A percentile compares a stretch with the other conserved stretches of the same genome.
Conservation (phyloP, 75 land plant species). For the Pinus tabuliformis region DNA sequence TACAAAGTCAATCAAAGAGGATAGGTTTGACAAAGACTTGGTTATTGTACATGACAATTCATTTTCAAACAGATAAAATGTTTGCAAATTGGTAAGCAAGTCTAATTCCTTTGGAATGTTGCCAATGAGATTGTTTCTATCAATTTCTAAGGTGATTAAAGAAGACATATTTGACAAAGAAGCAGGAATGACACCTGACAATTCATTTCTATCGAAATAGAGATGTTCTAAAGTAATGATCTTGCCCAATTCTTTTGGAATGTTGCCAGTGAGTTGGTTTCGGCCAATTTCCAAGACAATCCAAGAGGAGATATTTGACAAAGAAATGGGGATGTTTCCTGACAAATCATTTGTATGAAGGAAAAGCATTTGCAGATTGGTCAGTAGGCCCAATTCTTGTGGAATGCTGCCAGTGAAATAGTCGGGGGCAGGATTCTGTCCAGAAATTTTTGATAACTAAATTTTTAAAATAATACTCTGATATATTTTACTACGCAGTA, state of each 20-base stretch:
- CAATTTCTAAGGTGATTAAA: constrained; percentile 40
- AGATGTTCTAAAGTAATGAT: not conserved
- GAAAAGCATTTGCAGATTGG: constrained; percentile 15
- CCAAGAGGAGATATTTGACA: not conserved
- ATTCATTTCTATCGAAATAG: not conserved
- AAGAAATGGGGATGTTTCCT: too few species aligned
- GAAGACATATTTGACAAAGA: constrained; percentile 35
- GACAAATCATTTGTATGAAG: constrained; percentile 1
- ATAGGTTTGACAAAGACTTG: not conserved
- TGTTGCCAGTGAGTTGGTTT: not conserved
- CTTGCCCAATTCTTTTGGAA: not conserved
- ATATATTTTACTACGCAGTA: too few species aligned
- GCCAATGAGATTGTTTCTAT: constrained; percentile 37
- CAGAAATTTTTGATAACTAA: too few species aligned
- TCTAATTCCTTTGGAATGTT: constrained; percentile 34
- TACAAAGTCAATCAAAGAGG: not conserved
- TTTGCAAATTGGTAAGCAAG: constrained; percentile 23
- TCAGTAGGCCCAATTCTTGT: constrained; percentile 2
- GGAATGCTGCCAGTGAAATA: not conserved
- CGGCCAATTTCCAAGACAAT: not conserved
- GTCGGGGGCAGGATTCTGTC: too few species aligned
- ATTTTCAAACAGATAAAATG: constrained; percentile 47
- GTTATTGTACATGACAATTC: constrained; percentile 14
- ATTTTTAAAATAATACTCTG: too few species aligned
- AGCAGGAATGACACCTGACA: constrained; percentile 4